phyloP scores from a whole-genome alignment of 2,329 filamentous ascomycete genomes.

The Venturia nashicola region DNA sequence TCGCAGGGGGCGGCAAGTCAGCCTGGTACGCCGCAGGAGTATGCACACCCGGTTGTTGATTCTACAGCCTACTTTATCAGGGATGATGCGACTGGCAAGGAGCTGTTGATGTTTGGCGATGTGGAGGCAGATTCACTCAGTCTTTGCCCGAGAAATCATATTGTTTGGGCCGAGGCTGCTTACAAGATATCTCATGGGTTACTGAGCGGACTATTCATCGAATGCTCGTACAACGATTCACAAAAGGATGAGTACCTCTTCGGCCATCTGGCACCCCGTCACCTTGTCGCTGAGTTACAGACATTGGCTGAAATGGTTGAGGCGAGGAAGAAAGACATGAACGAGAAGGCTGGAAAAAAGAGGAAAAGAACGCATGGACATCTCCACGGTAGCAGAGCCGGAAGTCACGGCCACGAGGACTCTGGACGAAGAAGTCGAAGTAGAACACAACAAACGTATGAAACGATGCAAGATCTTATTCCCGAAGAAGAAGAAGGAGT shows the following conservation, averaged over 20 bases:
- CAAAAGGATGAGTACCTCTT: conserved; percentile 69
- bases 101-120: conserved; percentile 90
- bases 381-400: not conserved
- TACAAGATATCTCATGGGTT: conserved; percentile 64
- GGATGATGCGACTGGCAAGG: conserved; percentile 41
- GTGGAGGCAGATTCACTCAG: conserved; percentile 87
- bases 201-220: conserved; percentile 78
- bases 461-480: conserved; percentile 2
- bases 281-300: conserved; percentile 67
- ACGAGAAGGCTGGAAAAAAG: conserved; percentile 1
- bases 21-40: conserved; percentile 13
- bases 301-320: conserved; percentile 59
- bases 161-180: conserved; percentile 80
- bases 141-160: conserved; percentile 64
- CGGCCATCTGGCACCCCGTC: conserved; percentile 76
- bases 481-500: not conserved
- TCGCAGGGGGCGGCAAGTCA: conserved; percentile 6
- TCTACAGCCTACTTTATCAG: conserved; percentile 91
- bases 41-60: conserved; percentile 50
- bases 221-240: conserved; percentile 83
- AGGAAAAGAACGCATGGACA: conserved; percentile 1
- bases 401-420: not conserved
- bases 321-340: conserved; percentile 23
- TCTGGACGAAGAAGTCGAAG: not conserved
- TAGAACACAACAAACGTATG: not conserved